A percentile compares a stretch with the other conserved stretches of the same genome.
These are phyloP conservation scores for Xylaria multiplex DNA, from an alignment of 2,329 filamentous ascomycete genomes.

Conservation along the genomic window DNA sequence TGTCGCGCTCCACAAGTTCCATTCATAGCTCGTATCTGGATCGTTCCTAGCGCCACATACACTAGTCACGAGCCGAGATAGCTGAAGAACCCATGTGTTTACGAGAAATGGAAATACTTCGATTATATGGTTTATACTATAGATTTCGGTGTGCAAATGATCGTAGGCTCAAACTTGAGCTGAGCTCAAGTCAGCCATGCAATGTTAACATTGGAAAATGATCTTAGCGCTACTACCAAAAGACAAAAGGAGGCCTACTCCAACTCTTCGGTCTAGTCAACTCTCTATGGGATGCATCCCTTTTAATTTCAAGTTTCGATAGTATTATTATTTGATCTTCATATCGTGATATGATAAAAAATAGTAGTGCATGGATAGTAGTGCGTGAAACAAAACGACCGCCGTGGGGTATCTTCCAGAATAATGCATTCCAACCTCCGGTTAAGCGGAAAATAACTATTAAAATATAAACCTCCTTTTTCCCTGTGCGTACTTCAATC, in stretches of 20 bases:
- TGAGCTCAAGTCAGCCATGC: constrained; percentile 13
- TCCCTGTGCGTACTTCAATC: constrained; percentile 26
- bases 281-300: background rate
- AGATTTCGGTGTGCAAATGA: background rate
- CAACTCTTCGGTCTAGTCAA: background rate
- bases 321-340: constrained; percentile 33
- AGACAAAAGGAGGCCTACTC: background rate
- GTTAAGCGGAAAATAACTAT: constrained; percentile 28
- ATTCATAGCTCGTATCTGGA: constrained; percentile 11
- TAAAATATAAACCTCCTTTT: constrained; percentile 21
- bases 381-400: constrained; percentile 32
- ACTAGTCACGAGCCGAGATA: background rate
- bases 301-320: constrained; percentile 5
- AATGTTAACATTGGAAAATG: constrained; percentile 2
- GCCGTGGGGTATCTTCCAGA: constrained; percentile 40
- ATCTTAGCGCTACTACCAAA: background rate
- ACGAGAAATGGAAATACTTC: constrained; percentile 7
- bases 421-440: constrained; percentile 36
- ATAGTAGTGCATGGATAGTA: constrained; percentile 24
- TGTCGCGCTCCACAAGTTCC: constrained; percentile 24
- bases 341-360: constrained; percentile 19
- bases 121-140: constrained; percentile 3
- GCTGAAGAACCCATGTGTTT: constrained; percentile 16
- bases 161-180: background rate
- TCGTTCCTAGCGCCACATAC: constrained; percentile 28